Evolutionary conservation across 2,329 filamentous ascomycete species (phyloP).

Genomic region (Aspergillus sp.): DNA sequence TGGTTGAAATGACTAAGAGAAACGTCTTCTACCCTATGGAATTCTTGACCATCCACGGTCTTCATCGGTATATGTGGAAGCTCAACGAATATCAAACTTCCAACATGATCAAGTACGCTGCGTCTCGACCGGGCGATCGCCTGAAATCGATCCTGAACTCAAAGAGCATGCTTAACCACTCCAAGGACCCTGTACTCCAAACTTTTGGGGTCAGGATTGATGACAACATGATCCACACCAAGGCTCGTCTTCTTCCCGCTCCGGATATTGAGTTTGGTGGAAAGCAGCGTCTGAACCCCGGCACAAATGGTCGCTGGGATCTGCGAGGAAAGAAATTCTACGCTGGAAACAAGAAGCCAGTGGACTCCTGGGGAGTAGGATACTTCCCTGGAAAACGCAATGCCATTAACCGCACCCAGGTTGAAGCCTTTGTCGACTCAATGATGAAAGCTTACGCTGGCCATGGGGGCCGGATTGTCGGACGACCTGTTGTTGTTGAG

Average conservation of each 20-base stretch:
- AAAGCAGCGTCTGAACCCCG: slow-evolving; percentile 61
- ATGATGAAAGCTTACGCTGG: slow-evolving; percentile 65
- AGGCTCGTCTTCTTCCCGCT: slow-evolving; percentile 71
- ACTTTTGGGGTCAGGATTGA: slow-evolving; percentile 77
- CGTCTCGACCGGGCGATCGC: slow-evolving; percentile 74
- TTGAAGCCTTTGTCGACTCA: slow-evolving; percentile 60
- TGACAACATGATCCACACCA: slow-evolving; percentile 64
- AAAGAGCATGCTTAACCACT: slow-evolving; percentile 70
- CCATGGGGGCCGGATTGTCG: slow-evolving; percentile 64
- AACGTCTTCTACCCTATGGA: slow-evolving; percentile 61
- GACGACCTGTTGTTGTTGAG: slow-evolving; percentile 51
- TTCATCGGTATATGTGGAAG: slow-evolving; percentile 64
- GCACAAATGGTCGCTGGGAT: slow-evolving; percentile 80
- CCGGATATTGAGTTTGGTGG: slow-evolving; percentile 73
- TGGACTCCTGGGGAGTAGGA: slow-evolving; percentile 77
- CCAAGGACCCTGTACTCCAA: slow-evolving; percentile 68
- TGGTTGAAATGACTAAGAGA: slow-evolving; percentile 63
- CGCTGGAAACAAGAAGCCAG: slow-evolving; percentile 61
- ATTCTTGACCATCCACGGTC: slow-evolving; percentile 54
- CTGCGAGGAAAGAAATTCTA: slow-evolving; percentile 80
- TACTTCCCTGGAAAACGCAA: slow-evolving; percentile 63
- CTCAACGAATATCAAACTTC: slow-evolving; percentile 69
- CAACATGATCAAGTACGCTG: slow-evolving; percentile 91
- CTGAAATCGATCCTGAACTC: slow-evolving; percentile 69
- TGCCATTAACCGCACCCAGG: slow-evolving; percentile 47